phyloP scores from a whole-genome alignment of 2,329 filamentous ascomycete species.

The Leptographium wingfieldii region DNA sequence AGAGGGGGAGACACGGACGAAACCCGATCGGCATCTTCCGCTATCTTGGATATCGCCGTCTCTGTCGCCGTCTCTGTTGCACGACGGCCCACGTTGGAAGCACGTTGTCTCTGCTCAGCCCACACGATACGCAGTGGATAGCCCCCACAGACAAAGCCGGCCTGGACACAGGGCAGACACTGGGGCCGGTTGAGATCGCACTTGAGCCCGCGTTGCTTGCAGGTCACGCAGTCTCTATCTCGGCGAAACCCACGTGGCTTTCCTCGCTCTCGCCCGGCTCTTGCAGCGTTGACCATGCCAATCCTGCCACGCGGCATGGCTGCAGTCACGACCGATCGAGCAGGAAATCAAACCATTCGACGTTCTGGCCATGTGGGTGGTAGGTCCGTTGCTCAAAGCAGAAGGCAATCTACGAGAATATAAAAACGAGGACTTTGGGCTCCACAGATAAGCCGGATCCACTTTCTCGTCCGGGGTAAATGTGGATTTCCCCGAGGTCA shows the following conservation, averaged over 20 bases:
- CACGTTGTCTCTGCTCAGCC: constrained; percentile 9
- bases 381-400: not conserved
- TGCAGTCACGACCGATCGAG: not conserved
- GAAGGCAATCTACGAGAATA: not conserved
- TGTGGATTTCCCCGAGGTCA: no score
- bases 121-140: constrained; percentile 21
- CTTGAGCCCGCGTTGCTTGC: constrained; percentile 11
- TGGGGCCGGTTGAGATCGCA: constrained; percentile 13
- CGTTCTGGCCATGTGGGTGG: not conserved
- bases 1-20: not conserved
- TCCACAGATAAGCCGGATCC: not conserved
- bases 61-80: not conserved
- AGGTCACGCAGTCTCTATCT: constrained; percentile 12
- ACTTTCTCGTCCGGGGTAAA: not conserved
- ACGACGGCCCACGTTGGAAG: not conserved
- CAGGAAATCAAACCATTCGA: not conserved
- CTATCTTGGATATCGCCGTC: not conserved
- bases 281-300: not conserved
- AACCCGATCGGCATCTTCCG: not conserved
- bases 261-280: not conserved
- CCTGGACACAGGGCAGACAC: constrained; percentile 14
- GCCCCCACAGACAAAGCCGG: constrained; percentile 18
- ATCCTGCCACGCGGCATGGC: not conserved
- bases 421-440: not conserved
- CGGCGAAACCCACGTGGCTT: constrained; percentile 11